Evolutionary conservation across 1,139 yeast species (phyloP).

Genomic region (Magnusiomyces magnusii): DNA sequence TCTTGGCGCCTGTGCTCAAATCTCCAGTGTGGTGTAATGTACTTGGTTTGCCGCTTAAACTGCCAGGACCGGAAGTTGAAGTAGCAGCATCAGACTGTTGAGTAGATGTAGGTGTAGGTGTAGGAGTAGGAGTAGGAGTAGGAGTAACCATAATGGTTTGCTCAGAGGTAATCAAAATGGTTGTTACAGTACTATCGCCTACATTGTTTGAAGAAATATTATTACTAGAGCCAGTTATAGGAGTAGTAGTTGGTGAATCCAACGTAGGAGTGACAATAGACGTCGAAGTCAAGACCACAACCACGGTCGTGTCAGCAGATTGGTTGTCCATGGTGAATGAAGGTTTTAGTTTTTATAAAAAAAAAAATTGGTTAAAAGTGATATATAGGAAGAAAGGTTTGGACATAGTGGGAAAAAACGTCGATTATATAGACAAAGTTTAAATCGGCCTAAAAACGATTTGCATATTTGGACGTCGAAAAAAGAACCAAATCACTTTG

Average conservation of each 20-base stretch:
- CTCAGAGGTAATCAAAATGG: not conserved
- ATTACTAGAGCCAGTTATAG: no score
- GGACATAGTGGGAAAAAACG: no score
- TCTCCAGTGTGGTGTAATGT: not conserved
- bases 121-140: not conserved
- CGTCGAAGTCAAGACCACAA: conserved; percentile 7
- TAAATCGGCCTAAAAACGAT: no score
- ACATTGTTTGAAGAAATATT: not conserved
- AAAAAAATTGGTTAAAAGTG: no score
- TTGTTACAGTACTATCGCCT: not conserved
- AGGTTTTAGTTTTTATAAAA: not conserved
- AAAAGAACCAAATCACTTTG: no score
- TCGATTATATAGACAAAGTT: no score
- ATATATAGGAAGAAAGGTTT: no score
- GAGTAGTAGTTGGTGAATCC: not conserved
- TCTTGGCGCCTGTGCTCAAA: conserved; percentile 8
- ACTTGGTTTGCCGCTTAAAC: not conserved
- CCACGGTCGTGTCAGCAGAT: conserved; percentile 15
- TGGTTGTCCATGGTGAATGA: not conserved
- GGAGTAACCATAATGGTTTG: not conserved
- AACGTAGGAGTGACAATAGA: not conserved
- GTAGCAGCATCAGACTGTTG: not conserved
- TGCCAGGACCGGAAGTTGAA: not conserved
- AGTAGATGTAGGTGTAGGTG: not conserved
- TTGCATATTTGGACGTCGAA: no score